phyloP scores from a whole-genome alignment of 176 grass and related monocot species.

The Carex scoparia region DNA sequence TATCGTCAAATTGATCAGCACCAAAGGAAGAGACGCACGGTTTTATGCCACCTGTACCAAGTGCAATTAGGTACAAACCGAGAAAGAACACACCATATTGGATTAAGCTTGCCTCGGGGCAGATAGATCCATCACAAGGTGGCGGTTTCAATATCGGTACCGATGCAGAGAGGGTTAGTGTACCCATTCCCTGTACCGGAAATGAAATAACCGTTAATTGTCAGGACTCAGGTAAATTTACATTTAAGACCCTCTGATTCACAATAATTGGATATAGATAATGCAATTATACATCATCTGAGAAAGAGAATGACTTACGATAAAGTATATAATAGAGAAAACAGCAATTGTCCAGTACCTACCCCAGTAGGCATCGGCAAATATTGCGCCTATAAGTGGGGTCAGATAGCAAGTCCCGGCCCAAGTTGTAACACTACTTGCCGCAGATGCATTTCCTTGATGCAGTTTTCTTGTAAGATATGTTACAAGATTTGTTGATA shows the following conservation, averaged over 20 bases:
- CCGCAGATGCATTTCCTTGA: slow-evolving; percentile 70
- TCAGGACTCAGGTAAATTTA: not conserved
- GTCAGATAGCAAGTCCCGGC: slow-evolving; percentile 77
- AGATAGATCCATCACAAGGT: slow-evolving; percentile 55
- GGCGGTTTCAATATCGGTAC: slow-evolving; percentile 64
- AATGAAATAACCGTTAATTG: slow-evolving; percentile 22
- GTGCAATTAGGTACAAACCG: slow-evolving; percentile 77
- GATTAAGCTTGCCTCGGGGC: slow-evolving; percentile 48
- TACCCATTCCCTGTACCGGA: slow-evolving; percentile 57
- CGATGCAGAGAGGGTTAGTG: slow-evolving; percentile 71
- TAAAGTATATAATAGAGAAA: slow-evolving; percentile 77
- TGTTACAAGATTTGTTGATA: slow-evolving; percentile 74
- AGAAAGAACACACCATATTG: slow-evolving; percentile 78
- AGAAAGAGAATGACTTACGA: slow-evolving; percentile 46
- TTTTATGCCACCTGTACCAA: slow-evolving; percentile 89
- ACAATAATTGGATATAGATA: not conserved
- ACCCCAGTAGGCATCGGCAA: slow-evolving; percentile 93
- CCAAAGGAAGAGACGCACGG: slow-evolving; percentile 86
- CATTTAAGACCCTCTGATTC: not conserved
- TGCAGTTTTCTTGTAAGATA: slow-evolving; percentile 82
- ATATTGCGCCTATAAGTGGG: slow-evolving; percentile 74
- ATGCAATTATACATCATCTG: not conserved
- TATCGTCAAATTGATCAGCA: slow-evolving; percentile 91
- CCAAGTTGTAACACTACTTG: slow-evolving; percentile 80
- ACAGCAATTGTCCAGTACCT: slow-evolving; percentile 78